Evolutionary conservation across 75 land plant species (phyloP).

Genomic region (Adiantum capillusveneris): DNA sequence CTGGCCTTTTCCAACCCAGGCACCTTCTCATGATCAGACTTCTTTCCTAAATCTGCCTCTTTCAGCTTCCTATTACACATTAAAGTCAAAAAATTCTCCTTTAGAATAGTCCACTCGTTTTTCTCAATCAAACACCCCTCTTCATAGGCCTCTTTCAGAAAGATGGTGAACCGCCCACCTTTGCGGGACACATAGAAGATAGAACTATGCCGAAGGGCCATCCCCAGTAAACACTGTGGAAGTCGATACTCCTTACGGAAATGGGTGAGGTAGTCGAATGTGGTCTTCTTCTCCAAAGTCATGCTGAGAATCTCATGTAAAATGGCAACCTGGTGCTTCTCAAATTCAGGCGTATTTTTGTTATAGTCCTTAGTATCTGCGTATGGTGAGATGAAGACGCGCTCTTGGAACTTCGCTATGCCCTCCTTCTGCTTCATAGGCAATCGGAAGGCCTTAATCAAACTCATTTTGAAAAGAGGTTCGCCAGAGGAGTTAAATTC

Average conservation of each 20-base stretch:
- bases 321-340: conserved; percentile 65
- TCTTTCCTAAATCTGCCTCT: too few species aligned
- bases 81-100: conserved; percentile 45
- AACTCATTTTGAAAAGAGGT: conserved; percentile 46
- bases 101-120: conserved; percentile 52
- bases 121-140: conserved; percentile 52
- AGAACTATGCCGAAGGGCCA: conserved; percentile 53
- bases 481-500: conserved; percentile 2
- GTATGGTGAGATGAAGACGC: conserved; percentile 66
- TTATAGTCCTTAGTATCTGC: conserved; percentile 42
- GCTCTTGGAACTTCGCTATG: conserved; percentile 52
- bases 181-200: conserved; percentile 76
- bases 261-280: conserved; percentile 61
- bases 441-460: conserved; percentile 36
- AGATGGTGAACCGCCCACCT: conserved; percentile 62
- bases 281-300: conserved; percentile 64
- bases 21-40: too few species aligned
- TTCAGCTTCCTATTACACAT: conserved; percentile 15
- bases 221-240: conserved; percentile 63
- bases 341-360: conserved; percentile 47
- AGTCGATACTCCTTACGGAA: conserved; percentile 56
- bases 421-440: conserved; percentile 32
- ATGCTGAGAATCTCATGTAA: conserved; percentile 73
- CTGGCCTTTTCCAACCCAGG: not conserved
- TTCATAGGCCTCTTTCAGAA: conserved; percentile 64